These are phyloP conservation scores for Keithomyces neogunnii DNA, from an alignment of 2,329 filamentous ascomycete species.

Conservation along the genomic window DNA sequence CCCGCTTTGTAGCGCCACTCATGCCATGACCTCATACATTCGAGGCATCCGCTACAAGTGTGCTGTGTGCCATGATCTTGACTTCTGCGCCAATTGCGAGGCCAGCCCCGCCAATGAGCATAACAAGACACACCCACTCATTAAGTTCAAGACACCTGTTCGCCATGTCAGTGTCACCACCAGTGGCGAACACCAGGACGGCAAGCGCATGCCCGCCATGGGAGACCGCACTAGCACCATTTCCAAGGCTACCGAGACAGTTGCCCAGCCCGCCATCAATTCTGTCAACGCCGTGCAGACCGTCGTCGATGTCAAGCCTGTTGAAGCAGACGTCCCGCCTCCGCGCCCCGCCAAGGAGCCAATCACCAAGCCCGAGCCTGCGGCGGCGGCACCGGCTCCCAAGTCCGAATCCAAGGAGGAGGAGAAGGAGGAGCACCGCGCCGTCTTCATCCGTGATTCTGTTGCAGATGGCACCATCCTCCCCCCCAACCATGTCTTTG, in stretches of 20 bases:
- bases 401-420: constrained; percentile 16
- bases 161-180: constrained; percentile 83
- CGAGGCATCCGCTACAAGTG: constrained; percentile 91
- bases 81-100: constrained; percentile 94
- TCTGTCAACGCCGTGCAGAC: constrained; percentile 54
- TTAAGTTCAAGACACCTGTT: constrained; percentile 94
- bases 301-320: constrained; percentile 62
- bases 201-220: constrained; percentile 57
- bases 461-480: constrained; percentile 71
- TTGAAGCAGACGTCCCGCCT: constrained; percentile 24
- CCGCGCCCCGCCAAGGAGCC: constrained; percentile 4
- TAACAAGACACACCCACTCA: constrained; percentile 91
- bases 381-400: constrained; percentile 2
- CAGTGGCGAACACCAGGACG: constrained; percentile 64
- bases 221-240: constrained; percentile 49
- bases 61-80: constrained; percentile 85
- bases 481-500: constrained; percentile 63
- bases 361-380: constrained; percentile 9
- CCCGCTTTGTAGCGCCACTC: constrained; percentile 63
- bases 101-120: constrained; percentile 75
- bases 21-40: constrained; percentile 60
- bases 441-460: constrained; percentile 69
- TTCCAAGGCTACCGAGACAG: constrained; percentile 40
- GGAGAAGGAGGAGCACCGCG: constrained; percentile 26
- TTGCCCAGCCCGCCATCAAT: constrained; percentile 35